phyloP scores from a whole-genome alignment of 495 filamentous ascomycete species.

The Daldinia bambusicola region DNA sequence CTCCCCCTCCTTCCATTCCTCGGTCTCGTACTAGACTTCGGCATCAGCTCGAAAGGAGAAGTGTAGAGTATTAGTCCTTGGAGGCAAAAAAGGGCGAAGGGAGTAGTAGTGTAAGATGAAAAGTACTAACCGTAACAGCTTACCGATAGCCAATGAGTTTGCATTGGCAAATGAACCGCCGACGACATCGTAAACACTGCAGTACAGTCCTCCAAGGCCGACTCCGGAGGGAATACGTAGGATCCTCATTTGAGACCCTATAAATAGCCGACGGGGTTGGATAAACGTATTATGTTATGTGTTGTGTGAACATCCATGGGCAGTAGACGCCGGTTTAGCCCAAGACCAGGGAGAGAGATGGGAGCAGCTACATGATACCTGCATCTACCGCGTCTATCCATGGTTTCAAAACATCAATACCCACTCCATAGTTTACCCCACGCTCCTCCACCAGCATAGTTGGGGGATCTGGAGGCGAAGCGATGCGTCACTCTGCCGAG shows the following conservation, averaged over 20 bases:
- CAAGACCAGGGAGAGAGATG: not conserved
- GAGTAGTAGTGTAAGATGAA: not conserved
- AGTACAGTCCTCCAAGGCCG: constrained; percentile 54
- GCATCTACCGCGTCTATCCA: not conserved
- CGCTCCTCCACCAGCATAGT: not conserved
- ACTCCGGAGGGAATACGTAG: constrained; percentile 14
- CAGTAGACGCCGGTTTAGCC: not conserved
- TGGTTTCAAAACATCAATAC: not conserved
- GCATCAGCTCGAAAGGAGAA: too few species aligned
- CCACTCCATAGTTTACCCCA: not conserved
- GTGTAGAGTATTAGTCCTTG: too few species aligned
- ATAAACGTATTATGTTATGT: not conserved
- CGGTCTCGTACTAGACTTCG: too few species aligned
- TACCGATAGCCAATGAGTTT: constrained; percentile 51
- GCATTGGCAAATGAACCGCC: constrained; percentile 48
- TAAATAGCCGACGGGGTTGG: not conserved
- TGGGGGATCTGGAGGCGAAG: not conserved
- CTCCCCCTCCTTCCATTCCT: too few species aligned
- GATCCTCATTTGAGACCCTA: not conserved
- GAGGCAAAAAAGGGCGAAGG: too few species aligned
- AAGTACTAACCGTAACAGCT: constrained; percentile 46
- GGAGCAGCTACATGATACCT: not conserved
- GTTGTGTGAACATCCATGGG: not conserved
- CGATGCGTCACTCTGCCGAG: constrained; percentile 10
- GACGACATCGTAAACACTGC: constrained; percentile 47